A percentile compares a stretch with the other conserved stretches of the same genome.
Conservation (phyloP, 2,329 filamentous ascomycete genomes). For the Fusarium sp. region DNA sequence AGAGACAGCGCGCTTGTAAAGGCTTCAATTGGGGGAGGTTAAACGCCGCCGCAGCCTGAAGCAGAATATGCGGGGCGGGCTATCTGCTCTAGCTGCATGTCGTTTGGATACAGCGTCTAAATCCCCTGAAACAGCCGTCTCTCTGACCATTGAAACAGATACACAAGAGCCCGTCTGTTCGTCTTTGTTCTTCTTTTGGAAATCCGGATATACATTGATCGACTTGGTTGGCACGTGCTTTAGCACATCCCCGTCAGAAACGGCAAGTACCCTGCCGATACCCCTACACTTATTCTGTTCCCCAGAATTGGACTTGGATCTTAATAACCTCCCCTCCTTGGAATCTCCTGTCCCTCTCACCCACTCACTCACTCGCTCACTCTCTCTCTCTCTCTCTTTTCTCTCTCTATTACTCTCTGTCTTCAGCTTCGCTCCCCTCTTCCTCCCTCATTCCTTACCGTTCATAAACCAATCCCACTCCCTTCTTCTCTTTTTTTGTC, state of each 20-base stretch:
- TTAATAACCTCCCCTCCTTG: constrained; percentile 31
- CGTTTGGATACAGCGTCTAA: constrained; percentile 28
- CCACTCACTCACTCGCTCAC: neutral
- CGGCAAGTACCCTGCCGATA: constrained; percentile 35
- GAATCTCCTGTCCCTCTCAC: constrained; percentile 1
- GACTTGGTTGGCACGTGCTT: constrained; percentile 32
- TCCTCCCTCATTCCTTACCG: constrained; percentile 12
- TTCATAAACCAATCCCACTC: constrained; percentile 1
- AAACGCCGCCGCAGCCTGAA: constrained; percentile 26
- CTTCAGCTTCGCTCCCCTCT: constrained; percentile 5
- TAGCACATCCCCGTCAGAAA: constrained; percentile 21
- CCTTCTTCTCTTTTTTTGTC: constrained; percentile 3
- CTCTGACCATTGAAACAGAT: neutral
- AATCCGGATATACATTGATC: constrained; percentile 11
- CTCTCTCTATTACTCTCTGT: constrained; percentile 14
- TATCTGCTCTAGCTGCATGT: constrained; percentile 24
- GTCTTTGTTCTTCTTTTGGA: constrained; percentile 22
- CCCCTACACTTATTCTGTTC: constrained; percentile 37
- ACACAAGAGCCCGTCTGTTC: neutral
- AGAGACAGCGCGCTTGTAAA: constrained; percentile 29
- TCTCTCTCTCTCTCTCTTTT: constrained; percentile 7
- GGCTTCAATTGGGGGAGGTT: constrained; percentile 2
- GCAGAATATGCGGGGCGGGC: constrained; percentile 33
- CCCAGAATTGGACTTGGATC: constrained; percentile 32
- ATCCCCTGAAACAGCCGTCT: constrained; percentile 24